Evolutionary conservation across 352 stramenopile genomes (phyloP).

Genomic region (Thalassiosira hispida): DNA sequence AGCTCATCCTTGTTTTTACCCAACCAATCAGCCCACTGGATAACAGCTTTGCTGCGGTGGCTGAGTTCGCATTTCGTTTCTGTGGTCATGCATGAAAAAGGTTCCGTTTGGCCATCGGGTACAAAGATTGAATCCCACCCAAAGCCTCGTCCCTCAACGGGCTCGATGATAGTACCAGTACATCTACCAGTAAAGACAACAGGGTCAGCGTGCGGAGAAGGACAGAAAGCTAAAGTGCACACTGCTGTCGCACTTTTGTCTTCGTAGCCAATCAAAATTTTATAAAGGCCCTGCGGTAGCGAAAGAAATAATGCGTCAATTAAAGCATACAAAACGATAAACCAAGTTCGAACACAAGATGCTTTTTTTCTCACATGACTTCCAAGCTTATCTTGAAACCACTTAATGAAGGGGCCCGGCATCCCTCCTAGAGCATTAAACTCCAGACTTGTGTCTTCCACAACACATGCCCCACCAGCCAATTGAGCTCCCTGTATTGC

Average conservation of each 20-base stretch:
- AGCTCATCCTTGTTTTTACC: conserved; percentile 78
- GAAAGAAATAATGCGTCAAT: background rate
- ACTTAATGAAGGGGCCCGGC: conserved; percentile 97
- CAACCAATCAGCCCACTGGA: conserved; percentile 77
- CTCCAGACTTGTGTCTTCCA: conserved; percentile 95
- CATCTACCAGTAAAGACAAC: conserved; percentile 93
- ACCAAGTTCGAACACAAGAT: conserved; percentile 42
- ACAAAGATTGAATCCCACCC: conserved; percentile 86
- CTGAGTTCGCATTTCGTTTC: conserved; percentile 80
- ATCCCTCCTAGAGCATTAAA: conserved; percentile 94
- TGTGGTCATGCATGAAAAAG: conserved; percentile 76
- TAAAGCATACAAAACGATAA: background rate
- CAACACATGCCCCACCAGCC: conserved; percentile 83
- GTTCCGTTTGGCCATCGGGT: conserved; percentile 63
- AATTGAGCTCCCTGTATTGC: conserved; percentile 79
- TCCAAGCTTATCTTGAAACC: conserved; percentile 92
- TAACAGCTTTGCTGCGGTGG: conserved; percentile 78
- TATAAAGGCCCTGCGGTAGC: conserved; percentile 88
- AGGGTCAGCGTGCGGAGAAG: conserved; percentile 86
- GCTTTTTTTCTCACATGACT: conserved; percentile 58
- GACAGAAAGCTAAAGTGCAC: conserved; percentile 94
- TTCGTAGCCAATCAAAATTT: conserved; percentile 92
- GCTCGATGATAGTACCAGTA: conserved; percentile 91
- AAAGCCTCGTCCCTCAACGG: conserved; percentile 81
- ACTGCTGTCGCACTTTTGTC: conserved; percentile 95